Percentiles rank a stretch among this genome's conserved stretches.
Evolutionary conservation across 176 grass and related monocot genomes (phyloP).

Genomic region (Oryza glaberrima): DNA sequence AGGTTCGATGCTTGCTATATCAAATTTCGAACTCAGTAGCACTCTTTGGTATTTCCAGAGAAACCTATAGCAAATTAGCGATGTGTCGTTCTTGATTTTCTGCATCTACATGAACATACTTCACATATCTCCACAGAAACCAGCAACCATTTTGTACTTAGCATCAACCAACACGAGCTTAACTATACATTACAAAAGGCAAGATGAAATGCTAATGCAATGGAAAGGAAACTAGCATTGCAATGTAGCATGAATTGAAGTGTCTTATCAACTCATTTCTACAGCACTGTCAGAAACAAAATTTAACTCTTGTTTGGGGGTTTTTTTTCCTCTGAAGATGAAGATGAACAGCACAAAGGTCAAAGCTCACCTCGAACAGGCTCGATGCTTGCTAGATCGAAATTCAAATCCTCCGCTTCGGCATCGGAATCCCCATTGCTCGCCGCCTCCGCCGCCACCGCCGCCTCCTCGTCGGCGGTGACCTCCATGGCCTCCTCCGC

Average conservation of each 20-base stretch:
- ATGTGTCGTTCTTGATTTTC: background rate
- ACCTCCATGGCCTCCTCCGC: constrained; percentile 45
- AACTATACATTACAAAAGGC: background rate
- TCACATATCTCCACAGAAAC: background rate
- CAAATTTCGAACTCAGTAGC: background rate
- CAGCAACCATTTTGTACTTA: background rate
- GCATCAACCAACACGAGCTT: background rate
- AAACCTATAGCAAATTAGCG: background rate
- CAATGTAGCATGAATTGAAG: background rate
- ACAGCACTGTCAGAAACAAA: background rate
- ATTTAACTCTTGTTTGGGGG: background rate
- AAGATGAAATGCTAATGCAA: background rate
- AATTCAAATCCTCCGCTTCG: constrained; percentile 34
- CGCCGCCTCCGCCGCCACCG: background rate
- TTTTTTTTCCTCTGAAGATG: background rate
- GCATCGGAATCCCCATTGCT: constrained; percentile 33
- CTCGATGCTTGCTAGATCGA: constrained; percentile 57
- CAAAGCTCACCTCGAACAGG: constrained; percentile 67
- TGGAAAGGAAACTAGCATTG: background rate
- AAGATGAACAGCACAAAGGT: background rate
- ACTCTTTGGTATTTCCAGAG: background rate
- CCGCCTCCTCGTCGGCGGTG: constrained; percentile 15
- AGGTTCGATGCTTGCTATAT: too few relatives aligned
- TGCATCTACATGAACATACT: background rate
- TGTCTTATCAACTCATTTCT: background rate